A percentile compares a stretch with the other conserved stretches of the same genome.
Evolutionary conservation across 1,284 basidiomycete species (phyloP).

Genomic region (Tilletia indica): DNA sequence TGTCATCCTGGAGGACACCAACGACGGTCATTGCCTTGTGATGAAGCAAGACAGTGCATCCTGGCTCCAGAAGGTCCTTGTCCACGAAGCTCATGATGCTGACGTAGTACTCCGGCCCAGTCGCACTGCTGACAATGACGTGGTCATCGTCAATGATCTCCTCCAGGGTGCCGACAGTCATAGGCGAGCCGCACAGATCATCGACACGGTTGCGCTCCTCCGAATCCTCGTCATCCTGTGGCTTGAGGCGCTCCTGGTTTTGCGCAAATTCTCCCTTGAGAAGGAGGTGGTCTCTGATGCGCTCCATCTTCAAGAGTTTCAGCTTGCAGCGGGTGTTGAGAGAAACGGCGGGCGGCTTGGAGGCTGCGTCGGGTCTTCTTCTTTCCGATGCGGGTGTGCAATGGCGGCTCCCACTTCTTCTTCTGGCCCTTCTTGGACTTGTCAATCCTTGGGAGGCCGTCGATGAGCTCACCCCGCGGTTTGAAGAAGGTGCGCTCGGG

Average conservation of each 20-base stretch:
- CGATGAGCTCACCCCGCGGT: no score
- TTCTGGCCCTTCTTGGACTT: conserved; percentile 62
- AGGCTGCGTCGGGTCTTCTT: conserved; percentile 84
- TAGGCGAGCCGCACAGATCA: conserved; percentile 88
- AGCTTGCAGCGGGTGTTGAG: conserved; percentile 94
- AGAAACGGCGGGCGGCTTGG: conserved; percentile 87
- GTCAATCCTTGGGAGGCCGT: conserved; percentile 39
- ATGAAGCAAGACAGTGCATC: conserved; percentile 90
- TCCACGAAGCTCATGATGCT: conserved; percentile 98
- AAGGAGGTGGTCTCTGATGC: conserved; percentile 96
- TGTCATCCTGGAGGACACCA: conserved; percentile 91
- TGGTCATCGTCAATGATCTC: conserved; percentile 99
- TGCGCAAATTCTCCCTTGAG: conserved; percentile 96
- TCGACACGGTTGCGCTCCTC: conserved; percentile 93
- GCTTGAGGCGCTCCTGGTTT: conserved; percentile 73
- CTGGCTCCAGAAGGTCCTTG: conserved; percentile 95
- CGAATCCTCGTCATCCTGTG: conserved; percentile 87
- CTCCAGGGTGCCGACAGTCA: conserved; percentile 95
- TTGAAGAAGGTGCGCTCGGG: no score
- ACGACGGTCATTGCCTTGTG: conserved; percentile 95
- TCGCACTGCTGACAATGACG: conserved; percentile 91
- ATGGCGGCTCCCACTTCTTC: conserved; percentile 98
- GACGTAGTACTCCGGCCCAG: conserved; percentile 96
- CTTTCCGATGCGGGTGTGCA: conserved; percentile 95
- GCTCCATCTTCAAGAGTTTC: conserved; percentile 90